Conservation (phyloP, 768 basidiomycete genomes). For the Boletellus ananas region DNA sequence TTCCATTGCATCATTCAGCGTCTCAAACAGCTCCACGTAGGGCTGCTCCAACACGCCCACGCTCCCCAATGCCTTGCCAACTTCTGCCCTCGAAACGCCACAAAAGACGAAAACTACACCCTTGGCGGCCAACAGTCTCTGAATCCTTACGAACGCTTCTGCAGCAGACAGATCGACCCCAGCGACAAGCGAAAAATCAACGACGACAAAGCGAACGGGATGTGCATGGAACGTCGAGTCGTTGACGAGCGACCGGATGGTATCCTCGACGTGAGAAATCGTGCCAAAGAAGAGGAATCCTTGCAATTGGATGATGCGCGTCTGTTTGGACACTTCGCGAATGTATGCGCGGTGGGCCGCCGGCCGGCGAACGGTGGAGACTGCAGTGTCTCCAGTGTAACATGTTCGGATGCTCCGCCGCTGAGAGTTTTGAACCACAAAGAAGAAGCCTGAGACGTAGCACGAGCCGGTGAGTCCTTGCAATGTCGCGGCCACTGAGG, state of each 20-base stretch:
- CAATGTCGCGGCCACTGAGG: neutral
- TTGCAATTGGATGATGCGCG: slow-evolving; percentile 83
- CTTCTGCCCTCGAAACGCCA: slow-evolving; percentile 62
- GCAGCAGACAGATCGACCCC: slow-evolving; percentile 95
- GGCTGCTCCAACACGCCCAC: slow-evolving; percentile 78
- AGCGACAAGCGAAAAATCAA: slow-evolving; percentile 81
- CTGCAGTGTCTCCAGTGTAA: slow-evolving; percentile 76
- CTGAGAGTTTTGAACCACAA: slow-evolving; percentile 94
- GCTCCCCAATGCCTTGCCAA: slow-evolving; percentile 69
- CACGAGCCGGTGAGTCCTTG: neutral
- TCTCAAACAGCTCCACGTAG: slow-evolving; percentile 77
- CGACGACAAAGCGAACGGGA: slow-evolving; percentile 85
- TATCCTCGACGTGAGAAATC: slow-evolving; percentile 83
- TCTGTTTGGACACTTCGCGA: slow-evolving; percentile 89
- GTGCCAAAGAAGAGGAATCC: slow-evolving; percentile 95
- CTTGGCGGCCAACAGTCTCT: slow-evolving; percentile 71
- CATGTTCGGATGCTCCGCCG: slow-evolving; percentile 78
- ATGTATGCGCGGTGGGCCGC: slow-evolving; percentile 85
- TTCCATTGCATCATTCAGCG: slow-evolving; percentile 88
- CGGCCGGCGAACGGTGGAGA: slow-evolving; percentile 90
- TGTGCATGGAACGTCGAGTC: slow-evolving; percentile 64
- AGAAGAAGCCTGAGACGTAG: slow-evolving; percentile 68
- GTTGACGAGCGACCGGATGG: slow-evolving; percentile 73
- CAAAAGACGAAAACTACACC: slow-evolving; percentile 87
- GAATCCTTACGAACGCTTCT: slow-evolving; percentile 91